Evolutionary conservation across 139 green algal species (phyloP).

Genomic region (Nannochloris sp.): DNA sequence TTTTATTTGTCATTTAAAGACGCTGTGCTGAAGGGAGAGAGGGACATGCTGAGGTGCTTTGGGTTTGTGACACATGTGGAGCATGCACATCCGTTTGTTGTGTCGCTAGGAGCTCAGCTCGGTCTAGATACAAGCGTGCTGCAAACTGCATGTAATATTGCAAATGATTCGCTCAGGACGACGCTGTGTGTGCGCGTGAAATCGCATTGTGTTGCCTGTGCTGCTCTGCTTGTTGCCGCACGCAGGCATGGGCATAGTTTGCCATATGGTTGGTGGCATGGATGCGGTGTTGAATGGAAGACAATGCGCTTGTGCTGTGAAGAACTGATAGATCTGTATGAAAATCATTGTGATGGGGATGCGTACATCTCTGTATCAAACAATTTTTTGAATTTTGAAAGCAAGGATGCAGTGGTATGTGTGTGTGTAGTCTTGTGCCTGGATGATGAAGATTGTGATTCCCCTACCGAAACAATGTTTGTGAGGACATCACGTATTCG

Average conservation of each 20-base stretch:
- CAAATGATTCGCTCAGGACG: conserved; percentile 85
- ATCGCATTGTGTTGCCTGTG: conserved; percentile 71
- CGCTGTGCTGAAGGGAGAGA: conserved; percentile 58
- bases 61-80: conserved; percentile 81
- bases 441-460: conserved; percentile 25
- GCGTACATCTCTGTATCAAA: no score
- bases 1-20: conserved; percentile 55
- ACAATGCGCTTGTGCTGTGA: no score
- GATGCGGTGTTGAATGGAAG: background rate
- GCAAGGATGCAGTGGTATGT: conserved; percentile 1
- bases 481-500: conserved; percentile 33
- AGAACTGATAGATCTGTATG: no score
- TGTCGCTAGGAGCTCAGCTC: conserved; percentile 66
- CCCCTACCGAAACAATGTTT: conserved; percentile 18
- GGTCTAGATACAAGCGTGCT: conserved; percentile 25
- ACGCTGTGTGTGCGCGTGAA: conserved; percentile 81
- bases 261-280: conserved; percentile 19
- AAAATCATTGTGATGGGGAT: no score
- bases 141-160: conserved; percentile 78
- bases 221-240: conserved; percentile 75
- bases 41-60: conserved; percentile 69
- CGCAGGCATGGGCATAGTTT: conserved; percentile 52
- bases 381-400: background rate
- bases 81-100: conserved; percentile 85
- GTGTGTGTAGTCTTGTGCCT: background rate